These are phyloP conservation scores for Fomitopsis serialis DNA, from an alignment of 768 basidiomycete genomes.

Conservation along the genomic window DNA sequence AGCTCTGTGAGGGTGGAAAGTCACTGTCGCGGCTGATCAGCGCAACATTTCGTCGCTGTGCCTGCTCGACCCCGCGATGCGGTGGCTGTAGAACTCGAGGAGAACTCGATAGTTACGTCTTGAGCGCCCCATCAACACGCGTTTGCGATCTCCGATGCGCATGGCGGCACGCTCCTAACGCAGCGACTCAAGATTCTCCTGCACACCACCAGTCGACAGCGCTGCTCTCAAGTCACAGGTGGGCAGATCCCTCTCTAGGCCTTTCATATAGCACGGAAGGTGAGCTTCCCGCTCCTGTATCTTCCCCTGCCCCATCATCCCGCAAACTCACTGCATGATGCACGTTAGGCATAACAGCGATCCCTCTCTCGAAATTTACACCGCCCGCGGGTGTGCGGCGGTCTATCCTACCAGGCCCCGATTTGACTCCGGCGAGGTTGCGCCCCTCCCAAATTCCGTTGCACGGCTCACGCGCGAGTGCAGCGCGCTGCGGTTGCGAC, in stretches of 20 bases:
- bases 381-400: constrained; percentile 47
- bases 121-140: constrained; percentile 4
- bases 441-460: constrained; percentile 36
- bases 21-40: too few relatives aligned
- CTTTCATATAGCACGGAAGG: constrained; percentile 1
- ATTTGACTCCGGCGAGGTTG: constrained; percentile 21
- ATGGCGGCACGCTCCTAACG: background rate
- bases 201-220: background rate
- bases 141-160: constrained; percentile 4
- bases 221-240: constrained; percentile 1
- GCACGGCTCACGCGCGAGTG: constrained; percentile 35
- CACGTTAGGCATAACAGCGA: constrained; percentile 2
- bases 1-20: too few relatives aligned
- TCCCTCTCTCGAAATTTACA: background rate
- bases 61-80: background rate
- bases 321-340: constrained; percentile 1
- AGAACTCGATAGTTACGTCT: background rate
- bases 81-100: background rate
- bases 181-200: constrained; percentile 3
- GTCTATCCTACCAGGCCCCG: constrained; percentile 26
- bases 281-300: background rate
- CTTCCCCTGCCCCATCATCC: background rate
- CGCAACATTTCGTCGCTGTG: too few relatives aligned
- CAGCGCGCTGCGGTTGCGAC: constrained; percentile 37
- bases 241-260: background rate